phyloP scores from a whole-genome alignment of 1,284 basidiomycete genomes.

The Fomitopsis palustris region DNA sequence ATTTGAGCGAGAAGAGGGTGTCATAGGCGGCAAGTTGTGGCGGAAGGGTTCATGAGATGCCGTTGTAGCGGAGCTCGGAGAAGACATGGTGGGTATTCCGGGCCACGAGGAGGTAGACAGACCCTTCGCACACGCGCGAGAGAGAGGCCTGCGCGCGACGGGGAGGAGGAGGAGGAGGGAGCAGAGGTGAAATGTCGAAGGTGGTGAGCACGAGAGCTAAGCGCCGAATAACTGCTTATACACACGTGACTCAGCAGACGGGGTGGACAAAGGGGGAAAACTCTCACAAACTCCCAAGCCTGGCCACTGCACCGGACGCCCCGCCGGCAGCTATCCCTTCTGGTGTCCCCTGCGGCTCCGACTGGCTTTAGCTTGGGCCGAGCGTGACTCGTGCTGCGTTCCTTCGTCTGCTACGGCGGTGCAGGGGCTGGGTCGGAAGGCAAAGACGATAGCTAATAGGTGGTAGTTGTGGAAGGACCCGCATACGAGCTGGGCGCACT shows the following conservation, averaged over 20 bases:
- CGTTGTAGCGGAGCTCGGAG: conserved; percentile 12
- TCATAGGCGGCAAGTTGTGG: conserved; percentile 11
- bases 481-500: neutral
- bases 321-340: neutral
- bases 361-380: neutral
- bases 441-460: neutral
- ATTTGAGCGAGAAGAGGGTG: conserved; percentile 22
- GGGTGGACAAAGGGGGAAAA: neutral
- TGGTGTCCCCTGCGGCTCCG: neutral
- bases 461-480: neutral
- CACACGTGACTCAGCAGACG: conserved; percentile 8
- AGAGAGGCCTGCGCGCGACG: conserved; percentile 3
- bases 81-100: conserved; percentile 12
- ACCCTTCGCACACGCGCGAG: conserved; percentile 6
- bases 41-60: neutral
- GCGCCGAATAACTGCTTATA: neutral
- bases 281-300: neutral
- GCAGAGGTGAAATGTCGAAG: neutral
- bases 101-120: neutral
- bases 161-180: conserved; percentile 12
- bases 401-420: neutral
- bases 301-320: no score
- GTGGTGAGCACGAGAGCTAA: neutral
- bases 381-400: neutral
- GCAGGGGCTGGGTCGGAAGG: neutral